Conservation (phyloP, 257 asterid genomes). For the Thymus quinquecostatus region DNA sequence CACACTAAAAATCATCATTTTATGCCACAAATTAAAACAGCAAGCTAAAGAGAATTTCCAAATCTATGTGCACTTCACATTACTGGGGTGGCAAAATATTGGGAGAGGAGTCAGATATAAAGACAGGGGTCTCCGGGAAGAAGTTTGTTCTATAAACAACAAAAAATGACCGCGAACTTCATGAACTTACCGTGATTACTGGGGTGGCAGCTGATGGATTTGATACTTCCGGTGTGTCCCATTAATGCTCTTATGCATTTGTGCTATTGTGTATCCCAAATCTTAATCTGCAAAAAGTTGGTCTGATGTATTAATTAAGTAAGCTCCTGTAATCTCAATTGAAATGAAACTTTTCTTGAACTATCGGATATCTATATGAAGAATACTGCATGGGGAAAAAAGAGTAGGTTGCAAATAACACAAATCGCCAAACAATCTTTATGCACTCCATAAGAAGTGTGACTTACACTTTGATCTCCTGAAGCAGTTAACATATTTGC, state of each 20-base stretch:
- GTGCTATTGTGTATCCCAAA: conserved; percentile 76
- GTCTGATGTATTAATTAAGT: not conserved
- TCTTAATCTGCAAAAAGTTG: conserved; percentile 60
- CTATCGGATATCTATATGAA: not conserved
- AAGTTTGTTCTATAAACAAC: conserved; percentile 8
- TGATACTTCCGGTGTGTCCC: conserved; percentile 93
- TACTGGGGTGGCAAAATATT: not conserved
- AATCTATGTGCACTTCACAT: too few species aligned
- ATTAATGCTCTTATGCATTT: conserved; percentile 64
- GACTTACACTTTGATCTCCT: conserved; percentile 98
- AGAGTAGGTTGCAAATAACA: not conserved
- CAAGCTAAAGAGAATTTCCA: too few species aligned
- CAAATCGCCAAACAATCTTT: not conserved
- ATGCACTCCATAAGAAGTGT: not conserved
- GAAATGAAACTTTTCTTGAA: not conserved
- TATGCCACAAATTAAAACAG: too few species aligned
- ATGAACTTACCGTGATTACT: conserved; percentile 68
- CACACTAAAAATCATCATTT: too few species aligned
- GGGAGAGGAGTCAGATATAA: not conserved
- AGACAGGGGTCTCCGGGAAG: not conserved
- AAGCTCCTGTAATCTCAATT: conserved; percentile 4
- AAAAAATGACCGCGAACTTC: not conserved
- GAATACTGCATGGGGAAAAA: not conserved
- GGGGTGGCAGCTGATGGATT: conserved; percentile 82
- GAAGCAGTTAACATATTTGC: conserved; percentile 79